These are phyloP conservation scores for Spizellomyces sp. DNA, from an alignment of 192 early-diverging fungal genomes.

Conservation along the genomic window DNA sequence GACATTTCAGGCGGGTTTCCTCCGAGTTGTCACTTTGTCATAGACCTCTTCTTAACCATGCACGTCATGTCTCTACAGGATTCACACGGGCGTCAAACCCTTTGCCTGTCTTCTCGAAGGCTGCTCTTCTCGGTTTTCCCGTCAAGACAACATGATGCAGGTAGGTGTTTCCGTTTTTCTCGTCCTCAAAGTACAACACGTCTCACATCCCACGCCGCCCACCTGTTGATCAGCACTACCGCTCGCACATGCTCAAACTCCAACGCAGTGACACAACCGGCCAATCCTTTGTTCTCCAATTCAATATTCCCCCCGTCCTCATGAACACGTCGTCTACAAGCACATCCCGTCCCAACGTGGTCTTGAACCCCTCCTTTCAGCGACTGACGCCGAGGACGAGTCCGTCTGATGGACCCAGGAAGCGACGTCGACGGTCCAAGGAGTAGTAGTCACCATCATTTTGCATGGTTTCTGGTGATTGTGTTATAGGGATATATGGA, in stretches of 20 bases:
- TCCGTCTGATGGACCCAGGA: too few relatives aligned
- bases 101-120: conserved; percentile 30
- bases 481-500: too few relatives aligned
- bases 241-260: conserved; percentile 44
- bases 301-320: too few relatives aligned
- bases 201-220: not conserved
- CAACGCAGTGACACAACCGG: conserved; percentile 20
- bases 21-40: not conserved
- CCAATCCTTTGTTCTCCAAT: too few relatives aligned
- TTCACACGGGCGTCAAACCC: conserved; percentile 39
- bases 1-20: conserved; percentile 1
- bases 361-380: too few relatives aligned
- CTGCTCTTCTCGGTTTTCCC: conserved; percentile 31
- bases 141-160: conserved; percentile 48
- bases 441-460: too few relatives aligned
- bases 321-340: too few relatives aligned
- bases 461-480: too few relatives aligned
- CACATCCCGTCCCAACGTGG: too few relatives aligned
- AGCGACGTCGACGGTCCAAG: too few relatives aligned
- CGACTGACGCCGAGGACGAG: too few relatives aligned
- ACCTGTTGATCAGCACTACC: conserved; percentile 32
- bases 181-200: not conserved
- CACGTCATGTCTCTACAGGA: conserved; percentile 7
- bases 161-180: conserved; percentile 1
- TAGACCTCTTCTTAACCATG: not conserved